Conservation (phyloP, 805 yeast genomes). For the Wickerhamomyces bisporus region DNA sequence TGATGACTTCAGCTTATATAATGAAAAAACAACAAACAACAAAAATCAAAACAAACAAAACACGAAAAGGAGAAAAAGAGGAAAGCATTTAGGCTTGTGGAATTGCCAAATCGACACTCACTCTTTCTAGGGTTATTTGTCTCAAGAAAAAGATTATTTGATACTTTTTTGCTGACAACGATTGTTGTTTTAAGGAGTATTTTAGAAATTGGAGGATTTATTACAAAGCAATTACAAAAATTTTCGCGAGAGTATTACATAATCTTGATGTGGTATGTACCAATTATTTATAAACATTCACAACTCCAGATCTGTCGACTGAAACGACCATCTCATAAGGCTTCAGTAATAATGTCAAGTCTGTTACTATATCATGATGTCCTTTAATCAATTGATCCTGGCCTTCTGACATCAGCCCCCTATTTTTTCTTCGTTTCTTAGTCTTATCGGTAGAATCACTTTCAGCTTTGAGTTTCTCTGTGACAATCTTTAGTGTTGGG, state of each 20-base stretch:
- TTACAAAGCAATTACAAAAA: constrained; percentile 15
- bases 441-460: constrained; percentile 5
- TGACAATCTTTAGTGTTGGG: constrained; percentile 35
- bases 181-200: not conserved
- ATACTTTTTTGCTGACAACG: not conserved
- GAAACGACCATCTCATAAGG: constrained; percentile 61
- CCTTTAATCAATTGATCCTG: constrained; percentile 39
- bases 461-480: constrained; percentile 28
- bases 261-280: no score
- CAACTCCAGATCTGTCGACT: constrained; percentile 61
- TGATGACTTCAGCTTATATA: constrained; percentile 8
- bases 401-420: constrained; percentile 34
- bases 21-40: constrained; percentile 8
- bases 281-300: constrained; percentile 50
- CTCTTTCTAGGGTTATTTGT: no score
- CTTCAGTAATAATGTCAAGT: constrained; percentile 36
- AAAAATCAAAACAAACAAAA: not conserved
- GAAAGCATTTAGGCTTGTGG: no score
- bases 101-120: no score
- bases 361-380: constrained; percentile 49
- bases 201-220: not conserved
- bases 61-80: no score
- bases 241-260: constrained; percentile 1
- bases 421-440: constrained; percentile 21
- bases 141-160: no score